Evolutionary conservation across 495 filamentous ascomycete genomes (phyloP), one percentile per base, ranked within the genome.

Genomic region (Neurospora intermedia): DNA sequence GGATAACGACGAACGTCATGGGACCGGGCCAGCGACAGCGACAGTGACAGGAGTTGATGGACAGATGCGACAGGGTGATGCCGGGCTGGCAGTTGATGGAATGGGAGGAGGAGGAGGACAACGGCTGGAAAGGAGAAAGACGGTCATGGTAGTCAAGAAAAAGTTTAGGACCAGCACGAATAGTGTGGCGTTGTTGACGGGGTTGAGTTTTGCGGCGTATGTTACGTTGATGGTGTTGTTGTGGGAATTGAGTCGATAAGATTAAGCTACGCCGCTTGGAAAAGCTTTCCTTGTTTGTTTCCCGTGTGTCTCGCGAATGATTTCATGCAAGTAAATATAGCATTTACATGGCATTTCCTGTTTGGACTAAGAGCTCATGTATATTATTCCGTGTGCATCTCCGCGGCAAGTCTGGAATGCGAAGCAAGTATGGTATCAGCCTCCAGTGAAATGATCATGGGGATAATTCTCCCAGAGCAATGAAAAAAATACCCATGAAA

Each of bases 141-240:
- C 54, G 54, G 31, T 66, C 73, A 82, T 82, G 40, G 81, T 83
- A 39, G 69, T 83, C 54, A 84, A 77, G 74, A 92, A 92, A 81
- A 93, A 89, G 77, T 98, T 99, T 79, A 88, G 96, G 75, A 98
- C 94, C 10, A 96, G 92, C 81, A 94, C 94, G 18, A 93, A 90
- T 80, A 88, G 85, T 62, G 92, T 98, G 35, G 86, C 94, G n/a
- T 83, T 95, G 70, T 85, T 98, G 78, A 95, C 92, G 46, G 84
- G 82, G n/a, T 81, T 98, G 76, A 96, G 92, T 79, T 82, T 97
- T 40, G 89, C 88, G 38, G 92, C 94, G 23, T 98, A 97, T 83
- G 85, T 89, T 35, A 91, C 88, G 72, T 84, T 98, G 78, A 84
- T 97, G 71, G 89, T 91, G 15, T 83, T 98, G 78, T 91, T 94